phyloP scores from a whole-genome alignment of 2,329 filamentous ascomycete genomes.

The Calonectria pteridis region DNA sequence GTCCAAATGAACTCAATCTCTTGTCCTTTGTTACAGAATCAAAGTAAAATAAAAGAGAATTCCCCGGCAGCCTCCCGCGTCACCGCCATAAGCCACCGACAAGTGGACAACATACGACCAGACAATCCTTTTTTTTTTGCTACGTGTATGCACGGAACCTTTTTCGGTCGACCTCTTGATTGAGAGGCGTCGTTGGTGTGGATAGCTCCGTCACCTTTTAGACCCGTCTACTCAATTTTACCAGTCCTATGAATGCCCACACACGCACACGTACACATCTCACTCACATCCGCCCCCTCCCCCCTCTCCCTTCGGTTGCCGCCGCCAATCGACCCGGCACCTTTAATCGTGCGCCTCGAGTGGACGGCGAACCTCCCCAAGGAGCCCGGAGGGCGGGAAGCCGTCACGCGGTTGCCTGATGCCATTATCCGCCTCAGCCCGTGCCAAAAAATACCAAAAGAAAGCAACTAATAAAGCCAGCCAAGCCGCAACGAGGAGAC shows the following conservation, averaged over 20 bases:
- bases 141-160: conserved; percentile 33
- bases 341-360: neutral
- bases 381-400: neutral
- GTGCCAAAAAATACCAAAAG: neutral
- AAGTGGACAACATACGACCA: neutral
- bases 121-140: neutral
- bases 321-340: neutral
- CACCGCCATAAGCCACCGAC: conserved; percentile 16
- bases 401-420: neutral
- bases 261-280: neutral
- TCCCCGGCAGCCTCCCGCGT: conserved; percentile 2
- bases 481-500: neutral
- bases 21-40: neutral
- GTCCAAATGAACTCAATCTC: neutral
- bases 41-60: neutral
- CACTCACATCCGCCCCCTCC: neutral
- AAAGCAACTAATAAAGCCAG: neutral
- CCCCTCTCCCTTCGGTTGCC: neutral
- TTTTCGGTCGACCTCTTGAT: conserved; percentile 10
- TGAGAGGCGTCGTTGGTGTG: neutral
- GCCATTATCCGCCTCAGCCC: neutral
- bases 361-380: neutral
- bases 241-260: neutral
- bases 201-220: conserved; percentile 6
- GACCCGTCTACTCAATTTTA: neutral